These are phyloP conservation scores for Lepraria neglecta DNA, from an alignment of 495 filamentous ascomycete genomes.

Conservation along the genomic window DNA sequence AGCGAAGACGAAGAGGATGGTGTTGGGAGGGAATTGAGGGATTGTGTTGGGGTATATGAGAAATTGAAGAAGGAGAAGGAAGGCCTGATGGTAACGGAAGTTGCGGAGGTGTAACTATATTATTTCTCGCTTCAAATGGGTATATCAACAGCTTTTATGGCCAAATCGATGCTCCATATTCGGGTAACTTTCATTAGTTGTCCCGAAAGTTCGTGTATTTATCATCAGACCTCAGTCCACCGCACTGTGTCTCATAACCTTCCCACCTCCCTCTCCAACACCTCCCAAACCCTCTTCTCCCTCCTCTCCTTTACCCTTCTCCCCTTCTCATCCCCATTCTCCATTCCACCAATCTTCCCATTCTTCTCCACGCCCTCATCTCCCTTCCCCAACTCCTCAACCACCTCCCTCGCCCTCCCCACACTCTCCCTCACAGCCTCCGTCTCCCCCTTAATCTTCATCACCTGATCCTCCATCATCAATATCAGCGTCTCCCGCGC, in stretches of 20 bases:
- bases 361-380: slow-evolving; percentile 27
- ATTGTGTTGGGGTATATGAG: slow-evolving; percentile 1
- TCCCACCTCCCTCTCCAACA: slow-evolving; percentile 25
- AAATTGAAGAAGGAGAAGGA: background rate
- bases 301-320: slow-evolving; percentile 25
- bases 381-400: slow-evolving; percentile 56
- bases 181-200: too few species aligned
- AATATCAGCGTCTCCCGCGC: slow-evolving; percentile 82
- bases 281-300: slow-evolving; percentile 27
- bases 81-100: too few species aligned
- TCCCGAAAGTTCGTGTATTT: too few species aligned
- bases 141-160: too few species aligned
- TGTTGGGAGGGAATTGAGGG: background rate
- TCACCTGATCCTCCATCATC: slow-evolving; percentile 87
- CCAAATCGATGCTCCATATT: too few species aligned
- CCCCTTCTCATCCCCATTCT: slow-evolving; percentile 1
- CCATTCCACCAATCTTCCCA: slow-evolving; percentile 30
- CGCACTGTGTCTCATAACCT: background rate
- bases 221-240: too few species aligned
- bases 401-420: slow-evolving; percentile 59
- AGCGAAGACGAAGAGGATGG: background rate
- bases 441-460: slow-evolving; percentile 67
- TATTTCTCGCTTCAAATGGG: background rate
- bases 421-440: slow-evolving; percentile 48
- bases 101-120: background rate